phyloP scores from a whole-genome alignment of 345 rosid species.

The Hypericum perforatum region DNA sequence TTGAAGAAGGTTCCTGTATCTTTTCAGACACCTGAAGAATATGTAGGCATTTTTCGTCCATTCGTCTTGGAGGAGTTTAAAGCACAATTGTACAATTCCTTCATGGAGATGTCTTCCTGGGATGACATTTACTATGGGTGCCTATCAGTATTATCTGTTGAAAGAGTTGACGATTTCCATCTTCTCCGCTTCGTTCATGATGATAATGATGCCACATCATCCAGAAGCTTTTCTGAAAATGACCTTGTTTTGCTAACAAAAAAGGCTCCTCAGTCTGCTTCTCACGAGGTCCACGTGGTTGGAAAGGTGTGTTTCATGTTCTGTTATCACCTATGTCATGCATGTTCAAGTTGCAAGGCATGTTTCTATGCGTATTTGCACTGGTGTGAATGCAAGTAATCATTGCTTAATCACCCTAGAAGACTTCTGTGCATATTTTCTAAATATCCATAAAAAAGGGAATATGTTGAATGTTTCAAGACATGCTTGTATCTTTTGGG shows the following conservation, averaged over 20 bases:
- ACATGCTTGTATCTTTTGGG: too few relatives aligned
- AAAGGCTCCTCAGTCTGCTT: conserved; percentile 48
- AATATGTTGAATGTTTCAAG: too few relatives aligned
- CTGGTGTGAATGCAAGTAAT: too few relatives aligned
- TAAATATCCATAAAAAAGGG: too few relatives aligned
- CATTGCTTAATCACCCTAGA: too few relatives aligned
- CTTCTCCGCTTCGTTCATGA: conserved; percentile 89
- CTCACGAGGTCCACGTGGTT: conserved; percentile 57
- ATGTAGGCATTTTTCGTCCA: conserved; percentile 74
- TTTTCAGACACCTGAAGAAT: conserved; percentile 74
- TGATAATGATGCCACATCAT: conserved; percentile 39
- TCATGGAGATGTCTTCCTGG: conserved; percentile 70
- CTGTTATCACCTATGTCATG: too few relatives aligned
- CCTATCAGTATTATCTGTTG: conserved; percentile 78
- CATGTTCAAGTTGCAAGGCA: too few relatives aligned
- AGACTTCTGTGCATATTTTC: too few relatives aligned
- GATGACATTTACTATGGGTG: conserved; percentile 68
- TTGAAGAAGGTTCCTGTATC: conserved; percentile 80
- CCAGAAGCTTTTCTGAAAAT: conserved; percentile 68
- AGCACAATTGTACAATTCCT: conserved; percentile 82
- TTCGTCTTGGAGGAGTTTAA: conserved; percentile 93
- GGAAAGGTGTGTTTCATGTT: conserved; percentile 57
- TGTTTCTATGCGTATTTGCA: too few relatives aligned
- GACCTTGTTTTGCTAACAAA: conserved; percentile 86
- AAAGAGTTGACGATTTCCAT: conserved; percentile 93